These are phyloP conservation scores for Neurospora tetrasperma DNA, from an alignment of 495 filamentous ascomycete species.

Conservation along the genomic window DNA sequence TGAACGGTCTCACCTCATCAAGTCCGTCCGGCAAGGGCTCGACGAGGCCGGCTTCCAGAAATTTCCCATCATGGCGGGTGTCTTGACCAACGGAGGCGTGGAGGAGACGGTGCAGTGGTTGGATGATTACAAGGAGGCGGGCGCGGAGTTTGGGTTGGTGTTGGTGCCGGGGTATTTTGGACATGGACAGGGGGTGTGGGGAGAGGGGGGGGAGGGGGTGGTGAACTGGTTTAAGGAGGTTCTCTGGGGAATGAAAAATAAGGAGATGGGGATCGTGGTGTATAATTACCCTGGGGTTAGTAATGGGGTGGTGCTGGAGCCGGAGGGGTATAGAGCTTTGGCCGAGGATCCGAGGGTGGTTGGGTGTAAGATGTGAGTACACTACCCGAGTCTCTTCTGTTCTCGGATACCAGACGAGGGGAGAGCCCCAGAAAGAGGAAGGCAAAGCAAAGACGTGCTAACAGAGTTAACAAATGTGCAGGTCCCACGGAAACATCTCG, in stretches of 20 bases:
- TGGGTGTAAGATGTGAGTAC: constrained; percentile 53
- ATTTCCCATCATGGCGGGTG: constrained; percentile 58
- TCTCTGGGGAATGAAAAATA: constrained; percentile 28
- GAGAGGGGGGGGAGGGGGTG: constrained; percentile 37
- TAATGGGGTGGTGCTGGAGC: constrained; percentile 46
- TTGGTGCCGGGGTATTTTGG: constrained; percentile 51
- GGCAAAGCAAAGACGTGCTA: too few relatives aligned
- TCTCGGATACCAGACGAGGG: too few relatives aligned
- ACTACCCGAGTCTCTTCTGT: too few relatives aligned
- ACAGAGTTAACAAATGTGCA: too few relatives aligned
- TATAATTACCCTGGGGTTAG: constrained; percentile 61
- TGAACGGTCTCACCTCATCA: constrained; percentile 49
- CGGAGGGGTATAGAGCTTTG: constrained; percentile 44
- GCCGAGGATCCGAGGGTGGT: constrained; percentile 51
- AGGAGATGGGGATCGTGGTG: constrained; percentile 45
- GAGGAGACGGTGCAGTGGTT: constrained; percentile 53
- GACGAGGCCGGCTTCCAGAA: constrained; percentile 42
- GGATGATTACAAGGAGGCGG: constrained; percentile 44
- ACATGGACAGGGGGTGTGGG: constrained; percentile 24
- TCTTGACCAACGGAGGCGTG: constrained; percentile 49
- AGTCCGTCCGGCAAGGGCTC: constrained; percentile 41
- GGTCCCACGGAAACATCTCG: constrained; percentile 53
- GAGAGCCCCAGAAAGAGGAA: too few relatives aligned
- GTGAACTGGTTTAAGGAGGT: constrained; percentile 44
- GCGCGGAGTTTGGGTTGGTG: constrained; percentile 52